These are phyloP conservation scores for Lichtheimia hyalospora DNA, from an alignment of 371 early-diverging fungal genomes.

Conservation along the genomic window DNA sequence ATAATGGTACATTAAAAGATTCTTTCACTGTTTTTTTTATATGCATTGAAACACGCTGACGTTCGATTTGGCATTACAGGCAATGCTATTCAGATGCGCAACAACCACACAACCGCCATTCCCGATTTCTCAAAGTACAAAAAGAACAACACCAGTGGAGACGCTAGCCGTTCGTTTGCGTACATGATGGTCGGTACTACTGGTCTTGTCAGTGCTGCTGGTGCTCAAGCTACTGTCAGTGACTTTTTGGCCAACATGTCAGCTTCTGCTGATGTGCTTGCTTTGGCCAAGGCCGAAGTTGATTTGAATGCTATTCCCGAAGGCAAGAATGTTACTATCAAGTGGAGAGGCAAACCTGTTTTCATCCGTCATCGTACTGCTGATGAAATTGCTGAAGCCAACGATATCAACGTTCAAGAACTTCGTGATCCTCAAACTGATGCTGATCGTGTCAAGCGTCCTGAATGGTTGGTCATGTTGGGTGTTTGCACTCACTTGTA, in stretches of 20 bases:
- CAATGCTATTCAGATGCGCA: constrained; percentile 24
- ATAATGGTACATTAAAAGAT: not conserved
- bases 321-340: constrained; percentile 95
- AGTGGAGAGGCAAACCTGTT: constrained; percentile 99
- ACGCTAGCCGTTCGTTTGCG: constrained; percentile 78
- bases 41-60: not conserved
- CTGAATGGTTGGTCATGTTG: constrained; percentile 96
- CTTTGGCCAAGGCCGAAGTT: constrained; percentile 96
- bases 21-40: not conserved
- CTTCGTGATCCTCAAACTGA: constrained; percentile 94
- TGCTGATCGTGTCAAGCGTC: constrained; percentile 87
- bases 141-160: constrained; percentile 54
- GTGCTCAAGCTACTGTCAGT: constrained; percentile 90
- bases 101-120: constrained; percentile 59
- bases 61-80: not conserved
- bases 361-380: constrained; percentile 96
- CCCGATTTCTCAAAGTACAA: constrained; percentile 71
- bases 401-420: constrained; percentile 71
- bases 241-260: constrained; percentile 91
- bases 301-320: constrained; percentile 90
- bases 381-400: constrained; percentile 93
- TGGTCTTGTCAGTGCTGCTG: constrained; percentile 81
- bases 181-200: constrained; percentile 96
- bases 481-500: constrained; percentile 97
- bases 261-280: constrained; percentile 96